Percentiles rank a stretch among this genome's conserved stretches.
These are phyloP conservation scores for Hamigera avellanea DNA, from an alignment of 495 filamentous ascomycete genomes.

Conservation along the genomic window DNA sequence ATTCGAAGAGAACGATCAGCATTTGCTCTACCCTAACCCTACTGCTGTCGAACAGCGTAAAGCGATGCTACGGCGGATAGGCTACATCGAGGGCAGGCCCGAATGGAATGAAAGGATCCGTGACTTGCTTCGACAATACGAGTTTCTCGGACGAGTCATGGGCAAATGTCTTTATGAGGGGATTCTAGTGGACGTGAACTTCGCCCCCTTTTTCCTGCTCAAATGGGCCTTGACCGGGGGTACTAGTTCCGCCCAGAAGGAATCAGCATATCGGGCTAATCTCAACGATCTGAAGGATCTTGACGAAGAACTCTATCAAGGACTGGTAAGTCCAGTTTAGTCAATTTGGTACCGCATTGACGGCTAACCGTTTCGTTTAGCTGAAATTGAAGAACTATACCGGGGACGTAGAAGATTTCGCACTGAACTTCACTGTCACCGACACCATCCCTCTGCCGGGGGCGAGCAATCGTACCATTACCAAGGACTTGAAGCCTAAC, in stretches of 20 bases:
- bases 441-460: slow-evolving; percentile 55
- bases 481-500: slow-evolving; percentile 59
- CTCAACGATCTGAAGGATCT: slow-evolving; percentile 89
- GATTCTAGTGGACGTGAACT: slow-evolving; percentile 86
- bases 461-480: slow-evolving; percentile 36
- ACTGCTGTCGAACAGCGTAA: slow-evolving; percentile 62
- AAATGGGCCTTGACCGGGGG: slow-evolving; percentile 82
- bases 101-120: slow-evolving; percentile 47
- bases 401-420: slow-evolving; percentile 67
- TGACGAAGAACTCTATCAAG: slow-evolving; percentile 88
- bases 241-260: slow-evolving; percentile 42
- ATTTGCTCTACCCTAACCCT: slow-evolving; percentile 85
- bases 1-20: slow-evolving; percentile 81
- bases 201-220: slow-evolving; percentile 91
- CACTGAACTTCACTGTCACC: slow-evolving; percentile 80
- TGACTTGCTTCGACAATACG: slow-evolving; percentile 63
- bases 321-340: slow-evolving; percentile 44
- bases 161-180: slow-evolving; percentile 98
- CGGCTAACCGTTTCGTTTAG: slow-evolving; percentile 13
- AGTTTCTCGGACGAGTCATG: slow-evolving; percentile 85
- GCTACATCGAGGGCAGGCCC: slow-evolving; percentile 36
- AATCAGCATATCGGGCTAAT: slow-evolving; percentile 71
- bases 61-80: slow-evolving; percentile 41
- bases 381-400: slow-evolving; percentile 80
- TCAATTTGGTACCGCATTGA: background rate